Percentiles rank a stretch among this genome's conserved stretches.
Evolutionary conservation across 495 filamentous ascomycete genomes (phyloP).

Genomic region (Penicillium riverlandense): DNA sequence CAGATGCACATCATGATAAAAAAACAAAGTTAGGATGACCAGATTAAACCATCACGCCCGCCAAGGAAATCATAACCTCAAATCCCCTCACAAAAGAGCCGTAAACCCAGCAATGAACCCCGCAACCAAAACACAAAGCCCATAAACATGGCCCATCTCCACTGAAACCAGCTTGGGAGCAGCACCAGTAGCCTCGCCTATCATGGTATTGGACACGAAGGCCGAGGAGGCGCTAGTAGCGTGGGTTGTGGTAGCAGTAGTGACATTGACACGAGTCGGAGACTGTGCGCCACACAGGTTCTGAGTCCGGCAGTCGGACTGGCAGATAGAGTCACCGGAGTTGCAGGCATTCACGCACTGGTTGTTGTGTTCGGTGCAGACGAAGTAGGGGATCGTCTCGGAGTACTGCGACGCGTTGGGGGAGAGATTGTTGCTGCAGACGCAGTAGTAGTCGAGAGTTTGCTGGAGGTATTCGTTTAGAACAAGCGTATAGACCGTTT

Average conservation of each 20-base stretch:
- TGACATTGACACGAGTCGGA: constrained; percentile 55
- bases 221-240: constrained; percentile 30
- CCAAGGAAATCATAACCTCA: not conserved
- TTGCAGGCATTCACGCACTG: constrained; percentile 61
- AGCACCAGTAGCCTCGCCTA: constrained; percentile 9
- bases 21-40: constrained; percentile 1
- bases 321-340: constrained; percentile 48
- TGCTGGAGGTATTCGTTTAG: constrained; percentile 33
- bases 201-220: constrained; percentile 16
- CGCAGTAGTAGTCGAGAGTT: constrained; percentile 61
- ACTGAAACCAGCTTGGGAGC: constrained; percentile 26
- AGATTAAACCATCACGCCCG: not conserved
- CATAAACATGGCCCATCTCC: constrained; percentile 52
- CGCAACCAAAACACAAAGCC: constrained; percentile 46
- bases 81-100: constrained; percentile 41
- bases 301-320: constrained; percentile 54
- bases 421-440: constrained; percentile 62
- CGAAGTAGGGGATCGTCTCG: constrained; percentile 78
- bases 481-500: not conserved
- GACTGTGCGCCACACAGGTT: constrained; percentile 76
- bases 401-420: constrained; percentile 81
- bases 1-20: constrained; percentile 1
- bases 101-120: constrained; percentile 60
- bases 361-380: constrained; percentile 64
- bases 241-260: constrained; percentile 38